Evolutionary conservation across 129 eudicot genomes (phyloP), one percentile per base, ranked within the genome.

Genomic region (Chrysanthemum lavandulifolium): DNA sequence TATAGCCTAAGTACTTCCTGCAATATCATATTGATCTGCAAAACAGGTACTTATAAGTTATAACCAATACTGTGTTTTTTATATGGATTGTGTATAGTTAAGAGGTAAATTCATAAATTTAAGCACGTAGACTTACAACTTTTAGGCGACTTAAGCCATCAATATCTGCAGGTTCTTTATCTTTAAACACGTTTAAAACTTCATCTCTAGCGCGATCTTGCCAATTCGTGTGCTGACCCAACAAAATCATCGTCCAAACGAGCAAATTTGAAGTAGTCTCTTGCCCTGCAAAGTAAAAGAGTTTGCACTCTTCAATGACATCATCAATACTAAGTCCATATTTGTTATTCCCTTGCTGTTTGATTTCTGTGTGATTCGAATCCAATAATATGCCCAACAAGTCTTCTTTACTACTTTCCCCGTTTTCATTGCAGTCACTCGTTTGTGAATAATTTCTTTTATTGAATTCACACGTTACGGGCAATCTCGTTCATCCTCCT

Each of bases 251-350:
- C 3, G 72, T 74, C 78, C 78, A 74, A 27, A 33, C 65, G 10
- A 74, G 78, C 54, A 74, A 52, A 52, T 51, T 64, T 33, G 78
- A 65, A 6, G 72, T 74, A 9, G 78, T 74, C 43, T 65, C 78
- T 65, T 74, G 78, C 16, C 78, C 78, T 29, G 78, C 72, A 65
- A 74, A 51, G 63, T 74, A 74, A 40, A 74, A 74, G 21, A 74
- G 54, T 36, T 74, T 74, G 55, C 78, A 74, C 47, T 74, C 74
- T 64, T 74, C 78, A 29, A 74, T 74, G 15, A 74, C 65, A 10
- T 74, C 72, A 14, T 73, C 77, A 61, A 61, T 49, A 33, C 29
- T 73, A 48, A 73, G 77, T 14, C 77, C 77, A 48, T 6, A 73
- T 10, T 25, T 27, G 1, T 1, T 48, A 25, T 61, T 29, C 31